phyloP scores from a whole-genome alignment of 192 early-diverging fungal species.

The Linnemannia schmuckeri region DNA sequence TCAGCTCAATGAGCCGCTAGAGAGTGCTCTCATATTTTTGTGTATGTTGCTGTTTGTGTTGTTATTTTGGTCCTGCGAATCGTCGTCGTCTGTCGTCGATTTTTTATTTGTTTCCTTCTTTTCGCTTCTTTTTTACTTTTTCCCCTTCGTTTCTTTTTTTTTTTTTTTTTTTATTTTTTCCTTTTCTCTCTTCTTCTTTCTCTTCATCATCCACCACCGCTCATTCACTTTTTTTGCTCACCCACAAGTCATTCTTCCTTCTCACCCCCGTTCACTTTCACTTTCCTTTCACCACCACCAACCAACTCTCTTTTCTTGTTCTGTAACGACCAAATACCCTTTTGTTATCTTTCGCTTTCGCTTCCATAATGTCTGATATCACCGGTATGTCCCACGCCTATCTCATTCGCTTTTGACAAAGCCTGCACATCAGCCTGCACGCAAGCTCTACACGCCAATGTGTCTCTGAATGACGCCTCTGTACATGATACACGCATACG shows the following conservation, averaged over 20 bases:
- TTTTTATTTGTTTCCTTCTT: background rate
- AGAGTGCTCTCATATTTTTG: slow-evolving; percentile 5
- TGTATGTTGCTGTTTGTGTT: background rate
- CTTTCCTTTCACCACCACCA: background rate
- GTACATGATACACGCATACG: background rate
- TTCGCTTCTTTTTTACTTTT: slow-evolving; percentile 6
- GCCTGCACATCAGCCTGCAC: background rate
- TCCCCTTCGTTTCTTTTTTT: background rate
- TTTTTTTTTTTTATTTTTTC: background rate
- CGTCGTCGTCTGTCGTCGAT: background rate
- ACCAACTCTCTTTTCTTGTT: background rate
- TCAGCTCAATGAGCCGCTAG: background rate
- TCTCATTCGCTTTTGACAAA: background rate
- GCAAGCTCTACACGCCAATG: background rate
- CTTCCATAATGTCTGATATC: slow-evolving; percentile 43
- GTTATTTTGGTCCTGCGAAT: slow-evolving; percentile 11
- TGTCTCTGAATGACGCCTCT: background rate
- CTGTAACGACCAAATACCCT: slow-evolving; percentile 9
- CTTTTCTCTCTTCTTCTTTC: background rate
- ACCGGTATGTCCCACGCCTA: slow-evolving; percentile 25
- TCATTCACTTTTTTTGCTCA: slow-evolving; percentile 15
- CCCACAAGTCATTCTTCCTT: background rate
- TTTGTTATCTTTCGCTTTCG: background rate
- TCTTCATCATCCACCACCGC: background rate
- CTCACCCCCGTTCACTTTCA: background rate